These are phyloP conservation scores for Trifolium dubium DNA, from an alignment of 306 rosid genomes.

Conservation along the genomic window DNA sequence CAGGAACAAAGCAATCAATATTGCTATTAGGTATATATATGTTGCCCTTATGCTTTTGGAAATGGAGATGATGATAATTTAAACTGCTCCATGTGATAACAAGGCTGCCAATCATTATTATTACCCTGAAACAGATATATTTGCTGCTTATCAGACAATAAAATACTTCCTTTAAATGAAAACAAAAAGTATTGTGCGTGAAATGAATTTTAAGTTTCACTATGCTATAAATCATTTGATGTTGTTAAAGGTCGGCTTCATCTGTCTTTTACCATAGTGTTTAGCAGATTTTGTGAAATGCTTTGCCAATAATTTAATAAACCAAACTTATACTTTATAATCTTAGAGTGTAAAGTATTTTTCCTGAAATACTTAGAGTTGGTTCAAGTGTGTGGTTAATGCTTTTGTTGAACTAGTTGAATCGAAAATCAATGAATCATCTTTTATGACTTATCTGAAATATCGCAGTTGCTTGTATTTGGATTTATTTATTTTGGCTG, in stretches of 20 bases:
- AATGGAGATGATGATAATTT: background rate
- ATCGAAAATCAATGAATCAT: background rate
- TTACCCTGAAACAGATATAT: background rate
- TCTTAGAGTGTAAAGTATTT: background rate
- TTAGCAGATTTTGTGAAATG: conserved; percentile 4
- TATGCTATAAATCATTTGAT: background rate
- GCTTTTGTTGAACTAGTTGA: conserved; percentile 30
- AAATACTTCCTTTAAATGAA: conserved; percentile 11
- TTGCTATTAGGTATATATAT: background rate
- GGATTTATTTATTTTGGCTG: conserved; percentile 24
- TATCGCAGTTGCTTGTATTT: background rate
- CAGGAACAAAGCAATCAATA: background rate
- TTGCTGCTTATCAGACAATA: background rate
- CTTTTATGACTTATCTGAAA: background rate
- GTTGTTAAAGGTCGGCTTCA: background rate
- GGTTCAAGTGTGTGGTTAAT: background rate
- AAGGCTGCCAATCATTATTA: background rate
- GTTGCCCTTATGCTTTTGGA: background rate
- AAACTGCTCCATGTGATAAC: background rate
- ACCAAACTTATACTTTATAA: conserved; percentile 1
- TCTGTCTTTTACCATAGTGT: conserved; percentile 14
- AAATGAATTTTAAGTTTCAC: background rate
- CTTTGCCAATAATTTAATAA: conserved; percentile 31
- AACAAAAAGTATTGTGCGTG: background rate
- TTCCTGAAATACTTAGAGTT: background rate